Evolutionary conservation across 2,329 filamentous ascomycete species (phyloP).

Genomic region (Xylaria sp.): DNA sequence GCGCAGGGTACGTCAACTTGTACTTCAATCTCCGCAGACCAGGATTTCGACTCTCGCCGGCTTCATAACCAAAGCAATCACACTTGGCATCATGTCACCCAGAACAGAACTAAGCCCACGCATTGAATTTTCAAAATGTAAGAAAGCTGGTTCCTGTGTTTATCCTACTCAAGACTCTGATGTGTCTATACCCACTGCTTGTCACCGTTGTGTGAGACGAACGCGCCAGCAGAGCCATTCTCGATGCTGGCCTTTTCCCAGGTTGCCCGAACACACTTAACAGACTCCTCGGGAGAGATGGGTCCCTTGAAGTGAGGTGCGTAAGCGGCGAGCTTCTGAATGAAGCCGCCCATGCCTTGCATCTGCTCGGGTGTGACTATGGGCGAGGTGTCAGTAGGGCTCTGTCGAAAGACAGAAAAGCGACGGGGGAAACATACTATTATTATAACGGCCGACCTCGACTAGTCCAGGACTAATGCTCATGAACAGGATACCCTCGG

Average conservation of each 20-base stretch:
- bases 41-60: no score
- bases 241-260: neutral
- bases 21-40: no score
- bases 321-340: neutral
- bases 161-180: no score
- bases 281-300: neutral
- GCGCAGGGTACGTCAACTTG: no score
- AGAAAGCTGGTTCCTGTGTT: no score
- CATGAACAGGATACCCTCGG: neutral
- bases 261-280: neutral
- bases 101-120: no score
- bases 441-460: neutral
- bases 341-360: neutral
- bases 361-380: constrained; percentile 1
- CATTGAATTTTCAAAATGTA: no score
- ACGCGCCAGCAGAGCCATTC: neutral
- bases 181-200: constrained; percentile 10
- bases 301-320: constrained; percentile 2
- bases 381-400: no score
- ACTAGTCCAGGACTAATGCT: neutral
- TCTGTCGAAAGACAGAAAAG: no score
- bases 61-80: no score
- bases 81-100: no score
- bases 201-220: neutral
- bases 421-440: no score